Evolutionary conservation across 2,329 filamentous ascomycete species (phyloP).

Genomic region (Cadophora sp.): DNA sequence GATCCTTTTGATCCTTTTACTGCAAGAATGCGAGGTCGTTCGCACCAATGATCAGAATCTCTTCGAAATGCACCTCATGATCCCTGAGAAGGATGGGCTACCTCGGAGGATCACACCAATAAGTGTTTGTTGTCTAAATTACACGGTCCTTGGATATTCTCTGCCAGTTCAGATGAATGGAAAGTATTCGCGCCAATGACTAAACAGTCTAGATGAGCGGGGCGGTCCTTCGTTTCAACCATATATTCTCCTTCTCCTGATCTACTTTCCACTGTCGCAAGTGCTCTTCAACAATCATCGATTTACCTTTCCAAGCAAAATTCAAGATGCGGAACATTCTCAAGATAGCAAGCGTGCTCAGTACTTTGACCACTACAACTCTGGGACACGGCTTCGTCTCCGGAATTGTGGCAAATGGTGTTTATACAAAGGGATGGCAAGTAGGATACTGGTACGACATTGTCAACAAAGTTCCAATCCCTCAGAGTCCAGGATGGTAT

Average conservation of each 20-base stretch:
- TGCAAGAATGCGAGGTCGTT: neutral
- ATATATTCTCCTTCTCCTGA: neutral
- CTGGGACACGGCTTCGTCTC: slow-evolving; percentile 50
- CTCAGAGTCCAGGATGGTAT: slow-evolving; percentile 49
- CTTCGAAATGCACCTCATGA: neutral
- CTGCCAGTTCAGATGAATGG: neutral
- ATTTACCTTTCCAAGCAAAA: neutral
- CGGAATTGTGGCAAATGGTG: slow-evolving; percentile 54
- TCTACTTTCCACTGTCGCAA: neutral
- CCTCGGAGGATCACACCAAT: neutral
- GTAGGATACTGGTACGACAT: slow-evolving; percentile 43
- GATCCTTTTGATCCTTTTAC: neutral
- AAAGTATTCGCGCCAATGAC: slow-evolving; percentile 5
- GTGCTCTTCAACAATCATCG: too few relatives aligned
- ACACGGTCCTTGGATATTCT: neutral
- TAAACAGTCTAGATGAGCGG: neutral
- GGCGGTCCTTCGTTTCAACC: too few relatives aligned
- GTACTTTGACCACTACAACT: neutral
- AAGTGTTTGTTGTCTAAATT: neutral
- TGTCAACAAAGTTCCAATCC: slow-evolving; percentile 33
- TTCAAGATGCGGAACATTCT: neutral
- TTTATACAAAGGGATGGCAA: slow-evolving; percentile 40
- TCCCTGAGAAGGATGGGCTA: neutral
- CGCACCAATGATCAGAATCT: neutral
- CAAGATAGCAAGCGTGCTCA: neutral